Evolutionary conservation across 768 basidiomycete species (phyloP), one percentile per base, ranked within the genome.

Genomic region (Mycena rosella): DNA sequence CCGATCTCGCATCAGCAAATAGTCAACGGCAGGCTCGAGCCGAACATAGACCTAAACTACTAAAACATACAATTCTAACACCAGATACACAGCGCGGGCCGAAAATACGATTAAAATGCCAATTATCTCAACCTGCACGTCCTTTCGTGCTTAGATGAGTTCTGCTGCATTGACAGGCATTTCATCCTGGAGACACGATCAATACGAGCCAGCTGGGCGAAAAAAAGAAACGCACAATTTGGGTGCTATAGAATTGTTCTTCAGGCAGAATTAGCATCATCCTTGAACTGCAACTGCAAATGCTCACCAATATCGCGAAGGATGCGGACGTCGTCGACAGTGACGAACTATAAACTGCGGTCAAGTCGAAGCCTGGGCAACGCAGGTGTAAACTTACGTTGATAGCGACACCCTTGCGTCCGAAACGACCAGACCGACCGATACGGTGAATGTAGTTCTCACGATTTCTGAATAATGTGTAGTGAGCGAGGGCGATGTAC

Each of bases 381-480:
- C 60, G 48, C 42, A 34, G 18, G 45, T 47, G 34, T 36, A 29
- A 34, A 82, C 91, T 47, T 76, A 98, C 96, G 82, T 99, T 99
- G 83, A 99, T 99, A 48, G 98, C 98, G 67, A 99, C 98, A 86
- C 97, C 98, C 83, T 99, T 99, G 74, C 98, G 87, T 73, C 98
- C 98, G 83, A 99, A 99, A 65, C 98, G 96, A 77, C 98, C 98
- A 65, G 96, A 98, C 69, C 98, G 96, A 80, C 98, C 98, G 78
- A 99, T 99, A 77, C 98, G 94, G 85, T 99, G 98, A 73, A 99
- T 98, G 84, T 99, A 99, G 81, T 99, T 98, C 88, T 98, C 97
- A 86, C 94, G 94, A 79, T 96, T 96, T 72, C 92, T 96, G 70
- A 57, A 73, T 61, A 42, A n/a, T n/a, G n/a, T 62, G 15, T 34